Evolutionary conservation across 2,329 filamentous ascomycete species (phyloP), one percentile per base, ranked within the genome.

Genomic region (Aureobasidium pullulans): DNA sequence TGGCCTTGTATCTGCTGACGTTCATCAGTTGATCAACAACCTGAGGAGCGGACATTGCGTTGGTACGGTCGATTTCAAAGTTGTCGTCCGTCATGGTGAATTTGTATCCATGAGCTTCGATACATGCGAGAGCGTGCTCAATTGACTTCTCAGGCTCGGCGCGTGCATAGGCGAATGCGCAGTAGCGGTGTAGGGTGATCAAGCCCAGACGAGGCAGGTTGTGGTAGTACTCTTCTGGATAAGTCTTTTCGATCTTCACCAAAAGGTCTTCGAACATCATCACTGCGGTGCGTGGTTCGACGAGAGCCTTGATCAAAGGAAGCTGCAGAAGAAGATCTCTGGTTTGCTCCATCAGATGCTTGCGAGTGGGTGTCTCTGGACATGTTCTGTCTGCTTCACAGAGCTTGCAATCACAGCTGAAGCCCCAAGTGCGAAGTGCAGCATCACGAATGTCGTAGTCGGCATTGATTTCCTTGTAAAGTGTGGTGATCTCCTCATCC

Each of bases 401-500:
- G 0, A 77, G 62, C 4, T 64, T 64, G 32, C 79, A 81, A 1
- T 56, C 57, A 57, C 78, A 81, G 2, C 16, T 60, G 46, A 81
- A 80, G 0, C 70, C 72, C 76, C 77, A 80, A 4, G 60, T 43
- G 1, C 60, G 42, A 15, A 77, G 60, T 1, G 54, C 40, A n/a
- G 69, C 64, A 59, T 73, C 71, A 0, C 66, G 64, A 9, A 72
- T 66, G 4, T 73, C 66, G 16, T 71, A 68, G 0, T 64, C 42
- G 1, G 62, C 52, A 1, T 60, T 4, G 1, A 70, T 66, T 2
- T 1, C 50, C 13, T 37, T 56, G 43, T 66, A 66, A 0, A 39
- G 32, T 4, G 63, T 58, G 2, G 66, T 64, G 6, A 84, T 63
- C 66, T 85, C 81, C 0, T 79, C 75, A 31, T 71, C 70, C 0